Conservation (phyloP, 2,329 filamentous ascomycete genomes). For the Calycina herbarum region DNA sequence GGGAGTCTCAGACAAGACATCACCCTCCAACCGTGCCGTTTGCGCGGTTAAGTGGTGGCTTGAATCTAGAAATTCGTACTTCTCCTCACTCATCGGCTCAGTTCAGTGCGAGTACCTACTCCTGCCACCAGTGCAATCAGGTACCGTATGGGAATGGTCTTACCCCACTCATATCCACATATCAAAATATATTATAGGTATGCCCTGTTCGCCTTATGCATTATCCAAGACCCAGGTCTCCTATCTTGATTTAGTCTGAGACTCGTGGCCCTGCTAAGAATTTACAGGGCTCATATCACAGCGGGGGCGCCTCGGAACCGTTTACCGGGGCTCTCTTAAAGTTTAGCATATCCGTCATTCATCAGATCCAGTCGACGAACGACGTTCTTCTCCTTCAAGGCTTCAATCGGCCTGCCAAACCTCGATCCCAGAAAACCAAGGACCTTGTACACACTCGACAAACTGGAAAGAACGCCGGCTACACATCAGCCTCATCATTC, state of each 20-base stretch:
- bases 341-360: slow-evolving; percentile 27
- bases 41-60: slow-evolving; percentile 24
- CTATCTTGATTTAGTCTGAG: slow-evolving; percentile 26
- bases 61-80: background rate
- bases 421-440: slow-evolving; percentile 13
- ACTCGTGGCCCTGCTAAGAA: slow-evolving; percentile 32
- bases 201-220: slow-evolving; percentile 31
- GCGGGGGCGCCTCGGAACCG: slow-evolving; percentile 25
- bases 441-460: slow-evolving; percentile 1
- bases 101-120: background rate
- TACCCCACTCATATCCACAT: slow-evolving; percentile 9
- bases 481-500: background rate
- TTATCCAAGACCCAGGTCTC: slow-evolving; percentile 26
- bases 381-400: slow-evolving; percentile 13
- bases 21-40: slow-evolving; percentile 20
- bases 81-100: background rate
- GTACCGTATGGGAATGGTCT: slow-evolving; percentile 3
- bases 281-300: slow-evolving; percentile 26
- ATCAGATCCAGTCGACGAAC: slow-evolving; percentile 17
- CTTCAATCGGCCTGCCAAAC: slow-evolving; percentile 16
- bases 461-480: slow-evolving; percentile 5
- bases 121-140: background rate
- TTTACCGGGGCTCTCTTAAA: slow-evolving; percentile 24
- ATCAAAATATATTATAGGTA: slow-evolving; percentile 30
- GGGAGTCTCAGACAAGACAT: slow-evolving; percentile 21